Evolutionary conservation across 2,329 filamentous ascomycete genomes (phyloP).

Genomic region (Aureobasidium uvarum): DNA sequence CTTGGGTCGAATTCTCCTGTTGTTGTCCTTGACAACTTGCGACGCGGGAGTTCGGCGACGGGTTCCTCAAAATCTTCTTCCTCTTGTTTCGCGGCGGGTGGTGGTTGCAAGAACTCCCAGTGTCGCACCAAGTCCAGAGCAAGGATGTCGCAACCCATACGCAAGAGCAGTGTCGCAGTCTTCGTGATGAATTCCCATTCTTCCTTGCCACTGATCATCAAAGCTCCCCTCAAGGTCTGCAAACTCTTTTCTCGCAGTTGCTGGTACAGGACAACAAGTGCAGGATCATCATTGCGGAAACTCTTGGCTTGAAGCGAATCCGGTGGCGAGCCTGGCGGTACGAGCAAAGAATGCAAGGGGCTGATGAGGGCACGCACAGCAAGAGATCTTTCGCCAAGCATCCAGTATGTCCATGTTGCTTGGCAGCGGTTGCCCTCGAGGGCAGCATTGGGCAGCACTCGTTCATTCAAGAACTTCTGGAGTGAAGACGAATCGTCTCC

Average conservation of each 20-base stretch:
- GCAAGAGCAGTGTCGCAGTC: constrained; percentile 56
- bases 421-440: constrained; percentile 88
- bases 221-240: constrained; percentile 81
- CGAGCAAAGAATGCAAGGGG: constrained; percentile 71
- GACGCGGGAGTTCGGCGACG: constrained; percentile 28
- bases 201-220: constrained; percentile 70
- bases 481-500: constrained; percentile 77
- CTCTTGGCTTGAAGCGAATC: constrained; percentile 67
- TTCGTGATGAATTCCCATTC: constrained; percentile 91
- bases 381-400: constrained; percentile 77
- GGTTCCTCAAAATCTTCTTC: constrained; percentile 36
- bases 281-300: constrained; percentile 88
- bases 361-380: constrained; percentile 71
- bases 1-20: constrained; percentile 57
- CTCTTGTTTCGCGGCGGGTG: neutral
- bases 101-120: constrained; percentile 64
- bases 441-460: constrained; percentile 72
- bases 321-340: constrained; percentile 61
- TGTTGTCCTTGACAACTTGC: constrained; percentile 21
- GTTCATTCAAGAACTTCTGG: constrained; percentile 71
- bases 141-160: constrained; percentile 72
- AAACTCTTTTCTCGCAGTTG: constrained; percentile 78
- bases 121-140: constrained; percentile 80
- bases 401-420: constrained; percentile 93
- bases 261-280: constrained; percentile 80